Conservation (phyloP, 208 protist species). For the Crithidia brevicula region DNA sequence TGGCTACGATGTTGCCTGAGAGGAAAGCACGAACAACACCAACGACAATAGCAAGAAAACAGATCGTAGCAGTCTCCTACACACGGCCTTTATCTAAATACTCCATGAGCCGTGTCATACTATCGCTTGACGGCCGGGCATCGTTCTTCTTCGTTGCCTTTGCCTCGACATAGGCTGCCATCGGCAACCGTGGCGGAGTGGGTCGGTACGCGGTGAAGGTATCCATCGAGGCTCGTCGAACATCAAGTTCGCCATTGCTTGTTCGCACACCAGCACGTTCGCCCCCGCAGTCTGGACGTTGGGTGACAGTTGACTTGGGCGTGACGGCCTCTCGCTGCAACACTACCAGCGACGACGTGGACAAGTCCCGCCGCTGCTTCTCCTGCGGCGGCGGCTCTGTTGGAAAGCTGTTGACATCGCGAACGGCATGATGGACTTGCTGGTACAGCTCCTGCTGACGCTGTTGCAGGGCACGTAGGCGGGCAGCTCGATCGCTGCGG, state of each 20-base stretch:
- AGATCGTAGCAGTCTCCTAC: neutral
- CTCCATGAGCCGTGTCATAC: slow-evolving; percentile 17
- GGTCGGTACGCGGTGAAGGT: neutral
- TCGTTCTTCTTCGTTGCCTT: neutral
- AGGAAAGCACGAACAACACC: neutral
- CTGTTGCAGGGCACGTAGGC: slow-evolving; percentile 42
- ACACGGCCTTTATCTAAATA: slow-evolving; percentile 15
- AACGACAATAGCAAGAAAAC: slow-evolving; percentile 1
- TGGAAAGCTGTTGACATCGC: neutral
- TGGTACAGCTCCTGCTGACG: slow-evolving; percentile 54
- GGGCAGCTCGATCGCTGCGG: slow-evolving; percentile 41
- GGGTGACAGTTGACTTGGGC: neutral
- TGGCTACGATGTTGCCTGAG: neutral
- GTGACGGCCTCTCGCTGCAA: neutral
- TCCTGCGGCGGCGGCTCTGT: neutral
- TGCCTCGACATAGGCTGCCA: neutral
- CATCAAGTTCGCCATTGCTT: neutral
- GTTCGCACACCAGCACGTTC: no score
- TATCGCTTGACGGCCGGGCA: neutral
- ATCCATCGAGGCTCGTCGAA: neutral
- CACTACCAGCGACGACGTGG: neutral
- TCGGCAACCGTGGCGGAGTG: neutral
- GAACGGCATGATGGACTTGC: slow-evolving; percentile 31
- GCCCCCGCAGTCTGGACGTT: neutral
- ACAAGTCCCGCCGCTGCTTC: no score